Evolutionary conservation across 2,329 filamentous ascomycete species (phyloP), one percentile per base, ranked within the genome.

Genomic region (Neodidymelliopsis sp.): DNA sequence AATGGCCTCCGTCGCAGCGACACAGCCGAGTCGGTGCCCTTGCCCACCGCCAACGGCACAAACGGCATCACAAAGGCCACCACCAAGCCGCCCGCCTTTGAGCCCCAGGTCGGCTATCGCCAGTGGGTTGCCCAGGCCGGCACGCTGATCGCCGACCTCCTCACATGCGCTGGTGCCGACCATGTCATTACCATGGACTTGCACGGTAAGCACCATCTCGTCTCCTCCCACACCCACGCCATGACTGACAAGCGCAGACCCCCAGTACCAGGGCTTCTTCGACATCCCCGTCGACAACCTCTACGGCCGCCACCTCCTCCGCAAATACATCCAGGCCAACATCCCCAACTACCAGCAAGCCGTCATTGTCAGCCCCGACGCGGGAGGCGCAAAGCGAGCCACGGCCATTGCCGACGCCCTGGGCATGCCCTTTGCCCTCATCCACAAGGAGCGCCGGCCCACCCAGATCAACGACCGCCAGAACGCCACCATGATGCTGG

Each of bases 101-200:
- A 91, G 71, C 86, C 90, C 15, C 92, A 93, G 70, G 90, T 92
- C 6, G 94, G 94, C 39, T 99, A 99, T 75, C 94, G 94, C 78
- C 91, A 96, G 77, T 99, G 94, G 94, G 93, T 99, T 56, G 94
- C 94, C 16, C 94, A 97, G 77, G 92, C 94, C 30, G 94, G 94
- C 52, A 97, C 92, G 22, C 82, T 99, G 48, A 89, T 99, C 37
- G 94, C 94, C 39, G 92, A 97, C 71, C 84, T 99, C 33, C 81
- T 99, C 59, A 97, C 91, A 29, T 97, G 92, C 75, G 93, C 94
- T 56, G 94, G 94, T 58, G 91, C 94, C 34, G 93, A 99, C 73
- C 94, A 97, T 74, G 87, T 94, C 70, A 97, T 97, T 71, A 97
- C 93, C 23, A 95, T 99, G 89, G 94, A 99, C 70, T 82, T 99